phyloP scores from a whole-genome alignment of 2,329 filamentous ascomycete genomes.

The Lecanicillium sp. region DNA sequence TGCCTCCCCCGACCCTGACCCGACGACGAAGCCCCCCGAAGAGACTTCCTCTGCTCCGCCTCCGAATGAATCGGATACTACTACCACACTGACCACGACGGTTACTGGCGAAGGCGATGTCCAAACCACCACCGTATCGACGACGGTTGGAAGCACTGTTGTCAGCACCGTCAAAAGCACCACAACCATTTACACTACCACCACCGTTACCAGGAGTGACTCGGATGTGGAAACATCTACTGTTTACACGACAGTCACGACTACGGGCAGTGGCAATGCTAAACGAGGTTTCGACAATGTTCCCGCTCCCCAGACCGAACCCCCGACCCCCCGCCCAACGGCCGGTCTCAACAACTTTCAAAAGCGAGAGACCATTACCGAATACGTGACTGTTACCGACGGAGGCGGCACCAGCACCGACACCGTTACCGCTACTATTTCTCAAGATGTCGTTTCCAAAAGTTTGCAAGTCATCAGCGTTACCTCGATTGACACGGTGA shows the following conservation, averaged over 20 bases:
- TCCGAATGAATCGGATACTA: slow-evolving; percentile 18
- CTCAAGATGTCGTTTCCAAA: slow-evolving; percentile 23
- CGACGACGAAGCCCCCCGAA: not conserved
- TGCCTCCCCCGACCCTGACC: not conserved
- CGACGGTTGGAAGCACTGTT: slow-evolving; percentile 11
- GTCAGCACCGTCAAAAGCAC: slow-evolving; percentile 12
- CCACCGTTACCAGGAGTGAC: slow-evolving; percentile 26
- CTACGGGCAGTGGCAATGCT: slow-evolving; percentile 22
- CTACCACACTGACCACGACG: slow-evolving; percentile 21
- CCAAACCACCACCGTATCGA: slow-evolving; percentile 5
- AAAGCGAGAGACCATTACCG: slow-evolving; percentile 26
- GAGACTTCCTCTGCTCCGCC: not conserved
- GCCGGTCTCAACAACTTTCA: slow-evolving; percentile 17
- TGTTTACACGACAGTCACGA: slow-evolving; percentile 25
- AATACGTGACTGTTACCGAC: slow-evolving; percentile 22
- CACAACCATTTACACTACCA: slow-evolving; percentile 24
- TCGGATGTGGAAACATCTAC: slow-evolving; percentile 26
- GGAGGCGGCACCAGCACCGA: slow-evolving; percentile 16
- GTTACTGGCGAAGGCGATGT: slow-evolving; percentile 15
- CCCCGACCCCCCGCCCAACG: slow-evolving; percentile 6
- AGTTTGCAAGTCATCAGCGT: slow-evolving; percentile 18
- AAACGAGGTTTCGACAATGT: slow-evolving; percentile 20
- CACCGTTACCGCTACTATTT: slow-evolving; percentile 18
- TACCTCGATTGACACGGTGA: slow-evolving; percentile 24
- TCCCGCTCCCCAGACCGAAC: slow-evolving; percentile 18